A percentile compares a stretch with the other conserved stretches of the same genome.
Conservation (phyloP, 2,329 filamentous ascomycete species). For the Aspergillus viridinutans region DNA sequence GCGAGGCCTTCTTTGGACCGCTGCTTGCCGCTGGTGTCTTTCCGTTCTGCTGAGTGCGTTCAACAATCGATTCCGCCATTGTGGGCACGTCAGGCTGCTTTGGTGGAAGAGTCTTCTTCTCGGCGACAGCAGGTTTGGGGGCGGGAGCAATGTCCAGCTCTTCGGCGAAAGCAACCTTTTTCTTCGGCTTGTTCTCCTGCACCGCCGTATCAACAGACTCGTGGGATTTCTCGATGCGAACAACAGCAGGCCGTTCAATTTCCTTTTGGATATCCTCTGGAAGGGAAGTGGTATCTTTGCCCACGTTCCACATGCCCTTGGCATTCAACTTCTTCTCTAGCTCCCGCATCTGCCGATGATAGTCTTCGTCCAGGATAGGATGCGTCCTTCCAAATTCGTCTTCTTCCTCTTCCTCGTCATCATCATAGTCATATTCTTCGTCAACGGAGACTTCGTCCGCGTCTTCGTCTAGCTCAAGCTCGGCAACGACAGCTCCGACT, state of each 20-base stretch:
- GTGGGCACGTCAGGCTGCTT: constrained; percentile 26
- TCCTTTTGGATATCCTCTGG: constrained; percentile 30
- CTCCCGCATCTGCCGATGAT: constrained; percentile 77
- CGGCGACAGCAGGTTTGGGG: constrained; percentile 24
- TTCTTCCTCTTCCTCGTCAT: constrained; percentile 57
- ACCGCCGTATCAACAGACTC: constrained; percentile 6
- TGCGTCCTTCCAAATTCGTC: constrained; percentile 71
- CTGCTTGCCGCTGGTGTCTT: constrained; percentile 15
- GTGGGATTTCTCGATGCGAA: constrained; percentile 21
- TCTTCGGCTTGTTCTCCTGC: constrained; percentile 41
- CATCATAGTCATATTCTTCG: constrained; percentile 52
- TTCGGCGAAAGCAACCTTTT: constrained; percentile 77
- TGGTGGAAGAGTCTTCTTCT: constrained; percentile 27
- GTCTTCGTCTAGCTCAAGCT: constrained; percentile 75
- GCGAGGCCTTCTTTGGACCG: constrained; percentile 39
- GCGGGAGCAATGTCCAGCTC: constrained; percentile 65
- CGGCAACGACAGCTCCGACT: constrained; percentile 85
- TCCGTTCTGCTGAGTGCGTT: constrained; percentile 30
- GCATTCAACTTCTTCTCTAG: constrained; percentile 70
- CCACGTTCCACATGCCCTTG: constrained; percentile 55
- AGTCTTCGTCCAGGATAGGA: constrained; percentile 66
- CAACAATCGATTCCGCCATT: constrained; percentile 43
- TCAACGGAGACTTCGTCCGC: constrained; percentile 49
- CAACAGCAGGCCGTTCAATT: constrained; percentile 23
- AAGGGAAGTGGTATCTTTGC: constrained; percentile 42